Evolutionary conservation across 805 yeast genomes (phyloP), one percentile per base, ranked within the genome.

Genomic region (Tetrapisispora nanseiensis): DNA sequence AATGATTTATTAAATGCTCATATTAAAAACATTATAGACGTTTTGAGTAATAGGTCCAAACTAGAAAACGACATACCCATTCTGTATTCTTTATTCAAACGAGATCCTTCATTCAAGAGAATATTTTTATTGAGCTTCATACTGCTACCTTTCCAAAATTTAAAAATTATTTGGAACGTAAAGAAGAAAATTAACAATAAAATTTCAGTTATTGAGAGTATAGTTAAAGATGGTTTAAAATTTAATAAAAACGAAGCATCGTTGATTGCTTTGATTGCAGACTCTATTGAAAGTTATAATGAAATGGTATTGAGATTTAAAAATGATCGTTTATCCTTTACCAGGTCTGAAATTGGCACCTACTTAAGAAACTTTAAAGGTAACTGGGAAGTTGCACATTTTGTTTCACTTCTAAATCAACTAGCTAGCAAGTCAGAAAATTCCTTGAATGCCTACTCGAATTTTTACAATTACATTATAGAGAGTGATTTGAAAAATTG

Each of bases 181-280:
- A 55, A 52, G 37, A 57, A 58, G 35, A 52, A 51, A 28, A 18
- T 49, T 12, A 57, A 56, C 39, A 56, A 56, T 28, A 36, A 31
- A n/a, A 37, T 47, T 22, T 46, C 61, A 10, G 34, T 51, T 1
- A 63, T 72, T 1, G 75, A 71, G 35, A 51, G 72, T 29, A 70
- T 83, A 8, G 59, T 84, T 26, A 72, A 75, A 49, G 86, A 83
- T 45, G 90, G 94, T 0, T 58, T 89, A 27, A 80, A 82, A 54
- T 69, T 76, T 43, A 77, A 86, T 7, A 71, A 72, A 41, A 64
- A 62, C 37, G 80, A 76, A 35, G 75, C 76, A 15, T 79, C 72
- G 2, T 61, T 66, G 15, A 73, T 78, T 1, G 56, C 77, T 1
- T 61, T 63, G 30, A 61, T 80, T 23, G 65, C 76, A 2, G 62